Conservation (phyloP, 805 yeast species). For the Kuraishia molischiana region DNA sequence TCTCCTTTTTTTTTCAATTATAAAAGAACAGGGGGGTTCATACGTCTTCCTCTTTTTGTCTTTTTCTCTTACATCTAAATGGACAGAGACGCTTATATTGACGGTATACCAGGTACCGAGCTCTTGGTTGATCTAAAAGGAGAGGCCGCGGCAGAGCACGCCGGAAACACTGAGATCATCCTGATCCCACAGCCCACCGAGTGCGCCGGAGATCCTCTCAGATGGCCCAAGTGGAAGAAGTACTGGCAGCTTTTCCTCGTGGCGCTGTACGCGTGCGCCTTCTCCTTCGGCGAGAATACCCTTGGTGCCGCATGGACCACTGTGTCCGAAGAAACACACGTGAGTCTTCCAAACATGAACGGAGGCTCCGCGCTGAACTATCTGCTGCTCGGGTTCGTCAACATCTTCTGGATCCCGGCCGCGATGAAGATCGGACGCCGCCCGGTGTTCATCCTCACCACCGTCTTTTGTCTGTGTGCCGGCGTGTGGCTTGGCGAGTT, state of each 20-base stretch:
- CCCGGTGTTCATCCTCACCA: constrained; percentile 7
- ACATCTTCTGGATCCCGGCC: constrained; percentile 9
- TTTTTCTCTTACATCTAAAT: constrained; percentile 2
- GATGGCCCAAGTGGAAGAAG: constrained; percentile 8
- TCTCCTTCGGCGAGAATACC: constrained; percentile 9
- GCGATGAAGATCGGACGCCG: constrained; percentile 10
- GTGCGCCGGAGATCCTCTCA: constrained; percentile 8
- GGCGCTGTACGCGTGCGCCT: constrained; percentile 10
- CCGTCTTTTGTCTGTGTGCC: constrained; percentile 5
- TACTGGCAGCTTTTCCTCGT: constrained; percentile 6
- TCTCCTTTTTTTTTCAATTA: no score
- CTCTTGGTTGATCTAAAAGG: constrained; percentile 5
- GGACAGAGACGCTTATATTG: constrained; percentile 4
- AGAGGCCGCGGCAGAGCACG: neutral
- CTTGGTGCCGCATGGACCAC: constrained; percentile 10
- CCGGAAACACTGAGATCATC: constrained; percentile 7
- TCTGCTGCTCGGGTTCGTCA: constrained; percentile 7
- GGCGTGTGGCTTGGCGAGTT: constrained; percentile 7
- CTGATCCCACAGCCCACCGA: constrained; percentile 10
- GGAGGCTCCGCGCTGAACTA: constrained; percentile 9
- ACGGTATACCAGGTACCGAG: constrained; percentile 8
- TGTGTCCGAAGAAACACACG: constrained; percentile 7
- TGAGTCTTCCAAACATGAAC: constrained; percentile 6
- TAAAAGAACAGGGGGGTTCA: no score
- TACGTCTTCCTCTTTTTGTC: no score